Conservation (phyloP, 306 rosid genomes). For the Quercus wislizeni region DNA sequence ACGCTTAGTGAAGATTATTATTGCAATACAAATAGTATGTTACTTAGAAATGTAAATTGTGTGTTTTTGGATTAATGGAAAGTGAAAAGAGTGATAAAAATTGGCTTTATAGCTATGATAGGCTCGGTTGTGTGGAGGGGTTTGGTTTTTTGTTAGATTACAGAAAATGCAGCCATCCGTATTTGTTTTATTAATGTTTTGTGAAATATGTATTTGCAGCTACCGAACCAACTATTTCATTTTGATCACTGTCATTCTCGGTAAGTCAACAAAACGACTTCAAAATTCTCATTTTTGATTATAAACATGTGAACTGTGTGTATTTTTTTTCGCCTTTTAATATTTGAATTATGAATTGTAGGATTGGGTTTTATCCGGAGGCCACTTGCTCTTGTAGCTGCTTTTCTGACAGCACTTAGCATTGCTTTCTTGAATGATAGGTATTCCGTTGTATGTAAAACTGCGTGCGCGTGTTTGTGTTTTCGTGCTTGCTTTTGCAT, state of each 20-base stretch:
- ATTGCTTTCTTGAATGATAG: constrained; percentile 96
- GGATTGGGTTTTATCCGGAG: constrained; percentile 86
- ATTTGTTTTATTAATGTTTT: background rate
- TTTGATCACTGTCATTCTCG: constrained; percentile 72
- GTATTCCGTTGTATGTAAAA: constrained; percentile 27
- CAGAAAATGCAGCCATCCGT: background rate
- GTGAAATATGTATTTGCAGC: constrained; percentile 45
- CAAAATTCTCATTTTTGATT: background rate
- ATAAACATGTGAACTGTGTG: background rate
- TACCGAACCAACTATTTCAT: constrained; percentile 94
- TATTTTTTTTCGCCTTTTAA: background rate
- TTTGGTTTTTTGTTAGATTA: background rate
- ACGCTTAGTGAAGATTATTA: background rate
- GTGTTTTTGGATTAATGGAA: background rate
- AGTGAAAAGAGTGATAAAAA: background rate
- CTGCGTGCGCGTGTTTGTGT: background rate
- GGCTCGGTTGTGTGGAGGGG: background rate
- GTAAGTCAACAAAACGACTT: constrained; percentile 45
- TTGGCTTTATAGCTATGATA: background rate
- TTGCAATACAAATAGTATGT: background rate
- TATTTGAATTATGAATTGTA: constrained; percentile 34
- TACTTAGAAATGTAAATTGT: background rate
- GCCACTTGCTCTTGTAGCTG: constrained; percentile 81
- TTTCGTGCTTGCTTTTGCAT: background rate
- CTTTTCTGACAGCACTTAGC: constrained; percentile 78